These are phyloP conservation scores for Talaromyces sp. DNA, from an alignment of 2,329 filamentous ascomycete genomes.

Conservation along the genomic window DNA sequence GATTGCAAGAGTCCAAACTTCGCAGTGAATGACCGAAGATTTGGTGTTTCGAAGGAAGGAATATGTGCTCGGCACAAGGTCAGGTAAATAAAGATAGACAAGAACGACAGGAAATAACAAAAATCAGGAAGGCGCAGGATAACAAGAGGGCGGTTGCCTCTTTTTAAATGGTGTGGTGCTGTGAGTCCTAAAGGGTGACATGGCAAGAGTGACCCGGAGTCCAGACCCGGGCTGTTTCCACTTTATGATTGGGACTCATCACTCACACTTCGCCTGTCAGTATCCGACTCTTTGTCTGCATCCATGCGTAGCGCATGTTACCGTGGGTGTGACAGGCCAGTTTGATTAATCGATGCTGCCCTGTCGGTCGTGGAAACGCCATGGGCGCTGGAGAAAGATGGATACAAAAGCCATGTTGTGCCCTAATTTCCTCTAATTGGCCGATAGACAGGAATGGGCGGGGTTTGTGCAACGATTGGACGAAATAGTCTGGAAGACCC, in stretches of 20 bases:
- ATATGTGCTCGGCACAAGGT: slow-evolving; percentile 14
- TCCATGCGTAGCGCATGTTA: not conserved
- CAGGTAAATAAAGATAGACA: not conserved
- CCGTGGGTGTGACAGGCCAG: not conserved
- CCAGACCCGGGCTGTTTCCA: not conserved
- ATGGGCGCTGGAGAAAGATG: not conserved
- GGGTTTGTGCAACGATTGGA: not conserved
- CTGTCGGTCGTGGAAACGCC: not conserved
- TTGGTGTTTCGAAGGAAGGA: slow-evolving; percentile 10
- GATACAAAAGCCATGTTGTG: not conserved
- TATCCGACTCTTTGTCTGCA: not conserved
- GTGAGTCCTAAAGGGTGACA: not conserved
- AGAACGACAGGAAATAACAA: not conserved
- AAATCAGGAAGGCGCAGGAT: not conserved
- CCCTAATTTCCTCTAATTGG: slow-evolving; percentile 1
- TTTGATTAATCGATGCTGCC: not conserved
- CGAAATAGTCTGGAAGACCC: not conserved
- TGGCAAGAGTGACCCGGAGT: slow-evolving; percentile 4
- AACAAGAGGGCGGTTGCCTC: not conserved
- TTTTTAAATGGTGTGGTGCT: slow-evolving; percentile 8
- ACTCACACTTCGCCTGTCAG: not conserved
- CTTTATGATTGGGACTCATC: not conserved
- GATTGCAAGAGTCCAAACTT: slow-evolving; percentile 3
- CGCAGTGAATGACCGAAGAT: slow-evolving; percentile 15
- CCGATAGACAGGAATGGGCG: not conserved